Percentiles rank a stretch among this genome's conserved stretches.
Conservation (phyloP, 23 red algal species). For the Gracilaria gracilis region DNA sequence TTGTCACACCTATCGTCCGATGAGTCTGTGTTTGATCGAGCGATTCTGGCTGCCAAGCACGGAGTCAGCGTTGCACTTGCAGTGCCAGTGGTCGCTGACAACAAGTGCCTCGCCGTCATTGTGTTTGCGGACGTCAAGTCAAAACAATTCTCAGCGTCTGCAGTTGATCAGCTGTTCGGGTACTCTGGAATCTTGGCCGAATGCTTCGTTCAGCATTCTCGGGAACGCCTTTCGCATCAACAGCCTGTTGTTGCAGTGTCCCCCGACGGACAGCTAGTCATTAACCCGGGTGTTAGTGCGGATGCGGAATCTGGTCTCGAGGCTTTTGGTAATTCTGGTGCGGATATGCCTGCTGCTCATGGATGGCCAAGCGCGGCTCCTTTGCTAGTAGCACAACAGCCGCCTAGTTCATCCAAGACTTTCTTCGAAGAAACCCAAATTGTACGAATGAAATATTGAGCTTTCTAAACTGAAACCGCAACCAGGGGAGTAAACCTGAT, state of each 20-base stretch:
- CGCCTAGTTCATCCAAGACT: background rate
- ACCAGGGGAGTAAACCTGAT: background rate
- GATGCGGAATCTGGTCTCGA: background rate
- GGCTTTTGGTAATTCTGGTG: background rate
- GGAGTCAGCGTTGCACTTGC: conserved; percentile 4
- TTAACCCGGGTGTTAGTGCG: background rate
- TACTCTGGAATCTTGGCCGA: conserved; percentile 10
- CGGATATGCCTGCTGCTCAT: conserved; percentile 2
- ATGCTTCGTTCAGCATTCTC: conserved; percentile 1
- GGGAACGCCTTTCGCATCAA: background rate
- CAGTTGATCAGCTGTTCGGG: conserved; percentile 20
- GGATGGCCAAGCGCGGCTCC: background rate
- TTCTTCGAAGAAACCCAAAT: conserved; percentile 18
- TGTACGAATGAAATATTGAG: conserved; percentile 23
- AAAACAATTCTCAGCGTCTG: conserved; percentile 17
- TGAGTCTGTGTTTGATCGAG: conserved; percentile 47
- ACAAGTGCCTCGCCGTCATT: conserved; percentile 47
- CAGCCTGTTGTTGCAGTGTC: background rate
- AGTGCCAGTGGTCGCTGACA: conserved; percentile 19
- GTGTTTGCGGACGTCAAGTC: conserved; percentile 28
- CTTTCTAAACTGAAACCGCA: background rate
- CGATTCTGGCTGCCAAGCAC: conserved; percentile 8
- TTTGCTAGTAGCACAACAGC: background rate
- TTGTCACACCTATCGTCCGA: conserved; percentile 18
- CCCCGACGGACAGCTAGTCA: background rate